These are phyloP conservation scores for Galeopsis tetrahit DNA, from an alignment of 257 asterid genomes.

Conservation along the genomic window DNA sequence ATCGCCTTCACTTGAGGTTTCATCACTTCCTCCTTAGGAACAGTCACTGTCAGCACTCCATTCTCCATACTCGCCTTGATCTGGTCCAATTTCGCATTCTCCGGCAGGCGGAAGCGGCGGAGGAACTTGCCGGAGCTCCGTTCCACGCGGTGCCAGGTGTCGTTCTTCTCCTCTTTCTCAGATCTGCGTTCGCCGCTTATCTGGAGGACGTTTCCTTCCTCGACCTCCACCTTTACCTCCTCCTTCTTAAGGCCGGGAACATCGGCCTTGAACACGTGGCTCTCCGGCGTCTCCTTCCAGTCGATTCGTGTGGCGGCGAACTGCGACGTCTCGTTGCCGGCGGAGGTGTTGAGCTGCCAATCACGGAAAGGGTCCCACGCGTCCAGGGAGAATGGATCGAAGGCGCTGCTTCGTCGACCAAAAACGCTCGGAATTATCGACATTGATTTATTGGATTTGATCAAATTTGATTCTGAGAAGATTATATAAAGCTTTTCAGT, in stretches of 20 bases:
- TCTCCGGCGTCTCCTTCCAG: constrained; percentile 19
- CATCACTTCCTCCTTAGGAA: background rate
- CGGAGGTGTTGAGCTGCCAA: background rate
- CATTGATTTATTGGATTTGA: background rate
- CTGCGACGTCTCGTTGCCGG: constrained; percentile 5
- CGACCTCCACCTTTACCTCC: background rate
- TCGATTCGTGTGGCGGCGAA: background rate
- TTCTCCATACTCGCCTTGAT: background rate
- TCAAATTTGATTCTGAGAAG: background rate
- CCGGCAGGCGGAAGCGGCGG: constrained; percentile 6
- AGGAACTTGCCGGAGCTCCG: constrained; percentile 13
- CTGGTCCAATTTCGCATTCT: background rate
- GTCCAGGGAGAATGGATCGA: background rate
- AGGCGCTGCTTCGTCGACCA: constrained; percentile 5
- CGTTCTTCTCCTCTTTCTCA: constrained; percentile 13
- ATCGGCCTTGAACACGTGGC: constrained; percentile 9
- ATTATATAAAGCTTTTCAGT: background rate
- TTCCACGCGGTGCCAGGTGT: constrained; percentile 3
- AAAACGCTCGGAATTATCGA: constrained; percentile 1
- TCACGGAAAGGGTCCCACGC: constrained; percentile 7
- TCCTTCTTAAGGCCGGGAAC: constrained; percentile 10
- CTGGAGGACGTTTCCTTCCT: constrained; percentile 8
- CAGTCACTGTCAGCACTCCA: background rate
- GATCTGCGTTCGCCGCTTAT: constrained; percentile 5
- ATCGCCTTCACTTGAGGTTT: background rate